A percentile compares a stretch with the other conserved stretches of the same genome.
phyloP scores from a whole-genome alignment of 805 yeast species.

The Spathaspora boniae region DNA sequence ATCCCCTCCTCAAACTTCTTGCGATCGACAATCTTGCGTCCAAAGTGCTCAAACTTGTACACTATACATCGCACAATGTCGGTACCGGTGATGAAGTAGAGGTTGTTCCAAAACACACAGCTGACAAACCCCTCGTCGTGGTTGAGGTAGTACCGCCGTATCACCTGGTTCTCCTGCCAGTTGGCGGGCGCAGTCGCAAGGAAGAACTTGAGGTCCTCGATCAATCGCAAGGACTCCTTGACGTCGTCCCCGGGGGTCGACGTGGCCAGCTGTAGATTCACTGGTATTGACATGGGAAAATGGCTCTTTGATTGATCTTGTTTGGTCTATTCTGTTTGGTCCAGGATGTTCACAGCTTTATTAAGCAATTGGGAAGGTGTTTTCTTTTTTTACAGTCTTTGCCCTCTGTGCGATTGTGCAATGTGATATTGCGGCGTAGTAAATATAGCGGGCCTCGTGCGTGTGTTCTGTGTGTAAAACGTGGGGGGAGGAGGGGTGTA shows the following conservation, averaged over 20 bases:
- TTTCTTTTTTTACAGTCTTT: neutral
- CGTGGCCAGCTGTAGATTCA: no score
- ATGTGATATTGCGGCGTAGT: neutral
- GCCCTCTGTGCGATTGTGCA: neutral
- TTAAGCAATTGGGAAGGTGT: neutral
- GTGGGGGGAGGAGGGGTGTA: neutral
- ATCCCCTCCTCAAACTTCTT: conserved; percentile 97
- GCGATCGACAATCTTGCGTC: conserved; percentile 76
- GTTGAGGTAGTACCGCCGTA: conserved; percentile 79
- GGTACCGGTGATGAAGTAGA: conserved; percentile 90
- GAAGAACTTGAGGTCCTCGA: conserved; percentile 80
- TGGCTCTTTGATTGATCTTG: no score
- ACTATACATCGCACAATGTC: conserved; percentile 92
- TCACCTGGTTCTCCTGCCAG: conserved; percentile 86
- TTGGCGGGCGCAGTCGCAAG: conserved; percentile 91
- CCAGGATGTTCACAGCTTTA: conserved; percentile 1
- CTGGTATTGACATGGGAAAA: neutral
- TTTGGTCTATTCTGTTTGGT: conserved; percentile 2
- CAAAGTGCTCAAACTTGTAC: conserved; percentile 85
- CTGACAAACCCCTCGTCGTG: conserved; percentile 90
- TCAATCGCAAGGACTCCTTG: conserved; percentile 53
- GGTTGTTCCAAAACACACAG: conserved; percentile 88
- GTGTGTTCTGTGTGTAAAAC: neutral
- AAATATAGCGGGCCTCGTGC: neutral
- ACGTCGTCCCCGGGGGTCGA: conserved; percentile 5